Evolutionary conservation across 257 asterid species (phyloP), one percentile per base, ranked within the genome.

Genomic region (Capsicum chinense): DNA sequence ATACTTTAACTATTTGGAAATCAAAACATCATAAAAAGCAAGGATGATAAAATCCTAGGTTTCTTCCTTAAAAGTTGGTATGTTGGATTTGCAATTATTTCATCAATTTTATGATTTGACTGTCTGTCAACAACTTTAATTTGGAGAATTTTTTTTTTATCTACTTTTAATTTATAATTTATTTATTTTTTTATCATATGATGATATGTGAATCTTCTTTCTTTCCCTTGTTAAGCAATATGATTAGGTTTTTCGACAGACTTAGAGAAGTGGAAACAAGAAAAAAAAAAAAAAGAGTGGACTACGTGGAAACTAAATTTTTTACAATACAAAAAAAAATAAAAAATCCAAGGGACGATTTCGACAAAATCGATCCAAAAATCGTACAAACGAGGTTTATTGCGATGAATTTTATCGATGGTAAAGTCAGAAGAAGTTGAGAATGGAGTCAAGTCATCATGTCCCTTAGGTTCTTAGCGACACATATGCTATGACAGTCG

Each of bases 31-130:
- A 15, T 52, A 52, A 52, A 26, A 76, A 26, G 81, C 7, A 52
- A 76, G 48, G 26, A 76, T 14, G 14, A 52, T 52, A 52, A 76
- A 21, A 52, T 52, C 81, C 63, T 76, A 76, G 63, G 81, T 76
- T 76, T 76, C 81, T 76, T 17, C 81, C 81, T 76, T 50, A 76
- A 52, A 76, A 52, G 63, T 26, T 76, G 81, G 63, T 76, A 21
- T 13, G 48, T 76, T 52, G 7, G 63, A 21, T 76, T 76, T 52
- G 48, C 60, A 52, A 76, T 52, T 76, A 52, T 26, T 76, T 52
- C 63, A 76, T 0, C 81, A 52, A 50, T 76, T 14, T 48, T 52
- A 13, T 76, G 48, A 7, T 62, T 76, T 26, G 63, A 76, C 21
- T 50, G 63, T 76, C 62, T 7, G 15, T 52, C 81, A 26, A 76